Conservation (phyloP, 805 yeast genomes). For the Martiniozyma abietophila region DNA sequence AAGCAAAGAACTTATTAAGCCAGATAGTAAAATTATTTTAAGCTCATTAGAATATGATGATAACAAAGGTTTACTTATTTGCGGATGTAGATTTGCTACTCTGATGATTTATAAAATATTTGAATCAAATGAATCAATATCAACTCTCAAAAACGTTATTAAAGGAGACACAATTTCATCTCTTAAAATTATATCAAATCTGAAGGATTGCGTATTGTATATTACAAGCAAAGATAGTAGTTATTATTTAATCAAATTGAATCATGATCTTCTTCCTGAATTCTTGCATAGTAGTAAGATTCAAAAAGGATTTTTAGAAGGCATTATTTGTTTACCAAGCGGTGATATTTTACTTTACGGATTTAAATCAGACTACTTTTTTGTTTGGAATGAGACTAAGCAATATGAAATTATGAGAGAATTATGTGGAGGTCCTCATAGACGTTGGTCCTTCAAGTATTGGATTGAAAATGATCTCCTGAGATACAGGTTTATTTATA, state of each 20-base stretch:
- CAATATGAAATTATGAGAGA: slow-evolving; percentile 63
- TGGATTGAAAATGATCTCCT: slow-evolving; percentile 15
- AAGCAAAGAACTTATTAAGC: slow-evolving; percentile 16
- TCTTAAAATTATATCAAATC: slow-evolving; percentile 29
- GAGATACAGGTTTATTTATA: slow-evolving; percentile 42
- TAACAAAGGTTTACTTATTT: slow-evolving; percentile 32
- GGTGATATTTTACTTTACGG: slow-evolving; percentile 59
- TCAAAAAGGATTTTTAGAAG: slow-evolving; percentile 75
- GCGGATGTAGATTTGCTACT: slow-evolving; percentile 70
- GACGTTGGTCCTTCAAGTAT: slow-evolving; percentile 61
- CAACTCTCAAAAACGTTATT: slow-evolving; percentile 38
- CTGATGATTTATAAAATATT: slow-evolving; percentile 43
- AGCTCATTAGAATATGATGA: slow-evolving; percentile 44
- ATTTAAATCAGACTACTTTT: slow-evolving; percentile 70
- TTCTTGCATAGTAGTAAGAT: slow-evolving; percentile 41
- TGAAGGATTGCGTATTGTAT: slow-evolving; percentile 18
- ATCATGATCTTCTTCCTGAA: slow-evolving; percentile 6
- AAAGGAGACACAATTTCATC: slow-evolving; percentile 66
- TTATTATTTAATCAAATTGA: slow-evolving; percentile 35
- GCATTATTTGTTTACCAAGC: slow-evolving; percentile 37
- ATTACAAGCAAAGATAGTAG: slow-evolving; percentile 62
- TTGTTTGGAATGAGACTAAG: slow-evolving; percentile 71
- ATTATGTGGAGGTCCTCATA: slow-evolving; percentile 85
- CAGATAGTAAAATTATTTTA: slow-evolving; percentile 37
- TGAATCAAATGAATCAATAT: slow-evolving; percentile 14